A percentile compares a stretch with the other conserved stretches of the same genome.
Evolutionary conservation across 2,329 filamentous ascomycete species (phyloP).

Genomic region (Hypoxylon sp.): DNA sequence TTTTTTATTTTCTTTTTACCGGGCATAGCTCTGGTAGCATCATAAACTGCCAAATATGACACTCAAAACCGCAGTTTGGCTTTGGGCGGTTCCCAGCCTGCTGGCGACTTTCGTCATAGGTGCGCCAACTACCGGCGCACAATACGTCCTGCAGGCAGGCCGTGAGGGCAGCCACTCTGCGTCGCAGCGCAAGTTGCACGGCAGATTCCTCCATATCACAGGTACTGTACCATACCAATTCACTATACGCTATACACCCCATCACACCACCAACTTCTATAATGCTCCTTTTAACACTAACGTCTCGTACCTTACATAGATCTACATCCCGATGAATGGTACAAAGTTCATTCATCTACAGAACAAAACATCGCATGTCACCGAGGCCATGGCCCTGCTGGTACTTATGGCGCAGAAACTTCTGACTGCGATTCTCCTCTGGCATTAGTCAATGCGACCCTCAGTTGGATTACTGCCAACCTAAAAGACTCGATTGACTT

Average conservation of each 20-base stretch:
- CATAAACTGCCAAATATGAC: conserved; percentile 45
- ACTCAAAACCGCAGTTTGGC: conserved; percentile 41
- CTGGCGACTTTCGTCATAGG: conserved; percentile 50
- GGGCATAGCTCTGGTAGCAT: conserved; percentile 41
- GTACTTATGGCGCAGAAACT: conserved; percentile 86
- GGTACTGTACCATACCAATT: conserved; percentile 64
- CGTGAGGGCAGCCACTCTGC: conserved; percentile 44
- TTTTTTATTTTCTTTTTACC: conserved; percentile 20
- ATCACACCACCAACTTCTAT: conserved; percentile 40
- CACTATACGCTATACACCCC: conserved; percentile 5
- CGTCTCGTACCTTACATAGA: conserved; percentile 67
- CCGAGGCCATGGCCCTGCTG: conserved; percentile 80
- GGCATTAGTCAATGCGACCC: conserved; percentile 86
- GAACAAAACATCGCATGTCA: conserved; percentile 82
- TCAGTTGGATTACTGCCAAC: conserved; percentile 87
- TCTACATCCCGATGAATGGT: conserved; percentile 91
- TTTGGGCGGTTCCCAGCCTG: conserved; percentile 48
- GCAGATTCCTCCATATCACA: conserved; percentile 89
- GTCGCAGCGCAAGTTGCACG: conserved; percentile 68
- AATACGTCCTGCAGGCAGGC: conserved; percentile 51
- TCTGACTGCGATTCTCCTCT: conserved; percentile 90
- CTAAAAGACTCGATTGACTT: conserved; percentile 87
- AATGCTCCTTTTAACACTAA: conserved; percentile 33
- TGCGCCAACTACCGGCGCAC: conserved; percentile 47
- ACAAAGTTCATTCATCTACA: conserved; percentile 83